Percentiles rank a stretch among this genome's conserved stretches.
phyloP scores from a whole-genome alignment of 257 asterid species.

The Nicotiana benthamiana region DNA sequence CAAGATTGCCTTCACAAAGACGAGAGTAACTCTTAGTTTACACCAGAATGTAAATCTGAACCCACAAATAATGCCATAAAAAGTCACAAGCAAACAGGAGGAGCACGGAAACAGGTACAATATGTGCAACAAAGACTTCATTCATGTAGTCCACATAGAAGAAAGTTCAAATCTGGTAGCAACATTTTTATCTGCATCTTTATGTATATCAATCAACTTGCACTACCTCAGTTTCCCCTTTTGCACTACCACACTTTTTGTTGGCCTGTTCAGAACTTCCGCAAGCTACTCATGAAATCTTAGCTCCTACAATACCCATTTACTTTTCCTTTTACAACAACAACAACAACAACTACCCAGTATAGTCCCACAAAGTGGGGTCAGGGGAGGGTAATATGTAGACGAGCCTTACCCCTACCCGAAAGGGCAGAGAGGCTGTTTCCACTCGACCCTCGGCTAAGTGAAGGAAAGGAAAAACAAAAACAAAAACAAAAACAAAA shows the following conservation, averaged over 20 bases:
- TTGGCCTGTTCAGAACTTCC: neutral
- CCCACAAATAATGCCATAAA: neutral
- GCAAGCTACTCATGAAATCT: neutral
- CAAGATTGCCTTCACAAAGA: constrained; percentile 57
- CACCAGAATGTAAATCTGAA: neutral
- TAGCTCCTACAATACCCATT: neutral
- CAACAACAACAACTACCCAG: too few species aligned
- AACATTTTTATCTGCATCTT: neutral
- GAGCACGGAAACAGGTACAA: neutral
- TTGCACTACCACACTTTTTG: neutral
- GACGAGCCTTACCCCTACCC: too few species aligned
- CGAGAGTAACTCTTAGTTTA: constrained; percentile 1
- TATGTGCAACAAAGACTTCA: neutral
- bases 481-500: too few species aligned
- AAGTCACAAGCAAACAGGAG: neutral
- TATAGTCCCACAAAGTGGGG: too few species aligned
- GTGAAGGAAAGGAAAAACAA: too few species aligned
- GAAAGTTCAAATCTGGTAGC: neutral
- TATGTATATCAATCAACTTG: neutral
- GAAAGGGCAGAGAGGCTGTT: too few species aligned
- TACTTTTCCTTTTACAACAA: neutral
- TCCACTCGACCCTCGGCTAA: too few species aligned
- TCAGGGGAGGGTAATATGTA: too few species aligned
- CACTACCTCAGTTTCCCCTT: neutral
- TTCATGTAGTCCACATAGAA: neutral